phyloP scores from a whole-genome alignment of 1,139 yeast genomes.

The Candida sanyaensis region DNA sequence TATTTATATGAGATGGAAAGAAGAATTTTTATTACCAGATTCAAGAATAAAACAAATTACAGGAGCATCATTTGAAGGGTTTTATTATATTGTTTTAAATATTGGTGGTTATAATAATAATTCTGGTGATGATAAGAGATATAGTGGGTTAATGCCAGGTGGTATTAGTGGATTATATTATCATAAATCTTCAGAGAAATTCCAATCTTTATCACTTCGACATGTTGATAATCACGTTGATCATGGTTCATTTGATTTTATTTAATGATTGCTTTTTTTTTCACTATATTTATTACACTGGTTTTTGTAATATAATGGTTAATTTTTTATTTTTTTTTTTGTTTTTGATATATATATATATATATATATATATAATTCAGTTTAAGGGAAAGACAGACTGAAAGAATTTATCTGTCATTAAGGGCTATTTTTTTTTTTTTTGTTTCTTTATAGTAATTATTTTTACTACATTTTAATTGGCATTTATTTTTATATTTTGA shows the following conservation, averaged over 20 bases:
- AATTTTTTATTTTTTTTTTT: too few species aligned
- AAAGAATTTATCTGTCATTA: background rate
- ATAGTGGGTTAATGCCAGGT: slow-evolving; percentile 40
- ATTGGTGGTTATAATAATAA: slow-evolving; percentile 49
- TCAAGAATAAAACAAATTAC: slow-evolving; percentile 62
- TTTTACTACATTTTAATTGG: background rate
- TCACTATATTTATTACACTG: background rate
- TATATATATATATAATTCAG: too few species aligned
- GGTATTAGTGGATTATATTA: slow-evolving; percentile 77
- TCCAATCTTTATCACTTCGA: slow-evolving; percentile 53
- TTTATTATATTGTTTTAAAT: slow-evolving; percentile 83
- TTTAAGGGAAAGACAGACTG: background rate
- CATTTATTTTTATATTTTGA: background rate
- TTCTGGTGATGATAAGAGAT: slow-evolving; percentile 1
- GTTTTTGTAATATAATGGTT: background rate
- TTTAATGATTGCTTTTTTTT: slow-evolving; percentile 1
- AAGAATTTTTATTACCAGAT: slow-evolving; percentile 81
- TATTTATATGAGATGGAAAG: slow-evolving; percentile 95
- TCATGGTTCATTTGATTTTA: slow-evolving; percentile 14
- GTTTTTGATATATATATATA: too few species aligned
- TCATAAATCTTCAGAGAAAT: slow-evolving; percentile 74
- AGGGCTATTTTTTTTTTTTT: background rate
- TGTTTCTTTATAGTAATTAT: background rate
- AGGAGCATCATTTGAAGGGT: slow-evolving; percentile 92
- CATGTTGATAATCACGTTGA: slow-evolving; percentile 35